Evolutionary conservation across 805 yeast species (phyloP).

Genomic region (Millerago galiae): DNA sequence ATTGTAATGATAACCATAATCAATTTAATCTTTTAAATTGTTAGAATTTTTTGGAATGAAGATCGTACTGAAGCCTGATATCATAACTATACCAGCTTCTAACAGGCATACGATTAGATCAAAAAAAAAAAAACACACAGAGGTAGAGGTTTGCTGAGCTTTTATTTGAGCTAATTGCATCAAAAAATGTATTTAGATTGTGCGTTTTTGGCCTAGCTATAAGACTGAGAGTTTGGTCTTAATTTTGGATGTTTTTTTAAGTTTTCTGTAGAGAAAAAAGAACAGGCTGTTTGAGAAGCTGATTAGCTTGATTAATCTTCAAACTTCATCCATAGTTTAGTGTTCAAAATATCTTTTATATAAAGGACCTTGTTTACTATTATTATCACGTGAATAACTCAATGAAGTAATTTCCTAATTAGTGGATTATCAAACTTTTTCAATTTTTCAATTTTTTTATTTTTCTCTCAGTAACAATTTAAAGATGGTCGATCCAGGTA

Average conservation of each 20-base stretch:
- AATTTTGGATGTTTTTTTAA: too few relatives aligned
- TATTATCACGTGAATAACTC: too few relatives aligned
- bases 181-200: too few relatives aligned
- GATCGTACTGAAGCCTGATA: not conserved
- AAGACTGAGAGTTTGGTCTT: too few relatives aligned
- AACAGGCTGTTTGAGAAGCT: too few relatives aligned
- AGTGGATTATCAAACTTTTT: not conserved
- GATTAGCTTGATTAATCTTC: too few relatives aligned
- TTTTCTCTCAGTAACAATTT: not conserved
- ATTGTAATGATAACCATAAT: not conserved
- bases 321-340: too few relatives aligned
- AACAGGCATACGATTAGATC: not conserved
- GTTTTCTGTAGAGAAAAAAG: too few relatives aligned
- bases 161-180: not conserved
- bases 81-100: not conserved
- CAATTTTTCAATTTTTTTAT: not conserved
- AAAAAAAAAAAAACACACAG: too few relatives aligned
- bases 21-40: not conserved
- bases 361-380: too few relatives aligned
- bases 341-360: too few relatives aligned
- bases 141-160: not conserved
- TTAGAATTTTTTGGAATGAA: not conserved
- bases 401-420: not conserved
- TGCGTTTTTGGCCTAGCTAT: too few relatives aligned
- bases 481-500: constrained; percentile 11